phyloP scores from a whole-genome alignment of 805 yeast species.

The Zygotorulaspora florentina region DNA sequence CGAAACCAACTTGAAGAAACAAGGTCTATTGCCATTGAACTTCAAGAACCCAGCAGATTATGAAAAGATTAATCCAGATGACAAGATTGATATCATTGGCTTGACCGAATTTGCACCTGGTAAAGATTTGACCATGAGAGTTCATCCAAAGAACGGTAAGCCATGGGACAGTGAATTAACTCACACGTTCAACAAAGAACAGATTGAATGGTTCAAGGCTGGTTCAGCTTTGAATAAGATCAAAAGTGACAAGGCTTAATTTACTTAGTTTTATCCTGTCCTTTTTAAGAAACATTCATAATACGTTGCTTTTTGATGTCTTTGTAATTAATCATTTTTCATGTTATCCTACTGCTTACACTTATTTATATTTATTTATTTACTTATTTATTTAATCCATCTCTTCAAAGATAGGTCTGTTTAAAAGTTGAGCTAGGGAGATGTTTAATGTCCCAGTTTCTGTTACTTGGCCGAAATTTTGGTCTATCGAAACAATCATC shows the following conservation, averaged over 20 bases:
- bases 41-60: conserved; percentile 85
- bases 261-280: neutral
- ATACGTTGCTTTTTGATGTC: conserved; percentile 7
- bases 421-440: no score
- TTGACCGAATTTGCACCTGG: conserved; percentile 87
- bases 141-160: conserved; percentile 64
- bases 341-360: conserved; percentile 9
- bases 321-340: conserved; percentile 13
- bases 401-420: no score
- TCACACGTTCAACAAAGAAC: conserved; percentile 95
- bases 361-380: conserved; percentile 14
- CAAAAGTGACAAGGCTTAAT: conserved; percentile 15
- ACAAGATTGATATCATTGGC: conserved; percentile 83
- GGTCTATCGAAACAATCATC: no score
- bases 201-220: conserved; percentile 97
- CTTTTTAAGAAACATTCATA: neutral
- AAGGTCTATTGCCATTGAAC: conserved; percentile 97
- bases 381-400: conserved; percentile 2
- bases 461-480: no score
- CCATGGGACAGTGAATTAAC: conserved; percentile 89
- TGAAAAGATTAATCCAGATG: conserved; percentile 89
- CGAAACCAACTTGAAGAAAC: conserved; percentile 99
- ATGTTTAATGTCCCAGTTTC: no score
- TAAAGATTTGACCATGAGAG: conserved; percentile 76
- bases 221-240: conserved; percentile 97